Evolutionary conservation across 2,329 filamentous ascomycete species (phyloP).

Genomic region (Parascedosporium putredinis): DNA sequence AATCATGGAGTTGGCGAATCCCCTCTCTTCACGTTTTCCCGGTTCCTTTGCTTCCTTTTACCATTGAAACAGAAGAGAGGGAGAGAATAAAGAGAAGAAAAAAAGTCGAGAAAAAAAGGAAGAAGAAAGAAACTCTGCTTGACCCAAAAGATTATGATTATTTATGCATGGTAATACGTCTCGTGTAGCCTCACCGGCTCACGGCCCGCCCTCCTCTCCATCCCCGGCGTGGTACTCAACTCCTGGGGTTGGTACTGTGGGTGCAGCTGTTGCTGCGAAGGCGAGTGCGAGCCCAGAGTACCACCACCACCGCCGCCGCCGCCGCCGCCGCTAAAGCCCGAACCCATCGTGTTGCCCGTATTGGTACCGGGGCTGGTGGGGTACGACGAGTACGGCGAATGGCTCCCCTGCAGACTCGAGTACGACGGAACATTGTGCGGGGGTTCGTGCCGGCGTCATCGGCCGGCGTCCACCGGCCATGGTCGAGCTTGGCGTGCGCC

Average conservation of each 20-base stretch:
- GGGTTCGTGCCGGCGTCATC: too few relatives aligned
- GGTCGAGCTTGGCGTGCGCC: not conserved
- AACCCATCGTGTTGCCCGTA: not conserved
- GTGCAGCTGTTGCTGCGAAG: too few relatives aligned
- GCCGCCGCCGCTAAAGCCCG: not conserved
- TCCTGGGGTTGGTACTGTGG: not conserved
- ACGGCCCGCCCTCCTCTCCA: not conserved
- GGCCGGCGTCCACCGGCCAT: not conserved
- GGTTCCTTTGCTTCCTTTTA: too few relatives aligned
- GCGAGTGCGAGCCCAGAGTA: too few relatives aligned
- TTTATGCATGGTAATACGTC: slow-evolving; percentile 6
- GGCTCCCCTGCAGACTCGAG: not conserved
- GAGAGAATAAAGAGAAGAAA: not conserved
- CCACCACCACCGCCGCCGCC: not conserved
- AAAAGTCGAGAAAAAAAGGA: not conserved
- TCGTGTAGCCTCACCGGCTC: not conserved
- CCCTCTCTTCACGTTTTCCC: too few relatives aligned
- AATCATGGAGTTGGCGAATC: too few relatives aligned
- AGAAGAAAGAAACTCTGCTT: not conserved
- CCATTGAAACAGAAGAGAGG: too few relatives aligned
- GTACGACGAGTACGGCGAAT: not conserved
- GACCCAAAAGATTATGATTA: too few relatives aligned
- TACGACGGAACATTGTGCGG: too few relatives aligned
- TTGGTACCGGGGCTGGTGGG: not conserved
- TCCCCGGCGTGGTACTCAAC: not conserved